These are phyloP conservation scores for Gossypium schwendimanii DNA, from an alignment of 441 rosid species.

Conservation along the genomic window DNA sequence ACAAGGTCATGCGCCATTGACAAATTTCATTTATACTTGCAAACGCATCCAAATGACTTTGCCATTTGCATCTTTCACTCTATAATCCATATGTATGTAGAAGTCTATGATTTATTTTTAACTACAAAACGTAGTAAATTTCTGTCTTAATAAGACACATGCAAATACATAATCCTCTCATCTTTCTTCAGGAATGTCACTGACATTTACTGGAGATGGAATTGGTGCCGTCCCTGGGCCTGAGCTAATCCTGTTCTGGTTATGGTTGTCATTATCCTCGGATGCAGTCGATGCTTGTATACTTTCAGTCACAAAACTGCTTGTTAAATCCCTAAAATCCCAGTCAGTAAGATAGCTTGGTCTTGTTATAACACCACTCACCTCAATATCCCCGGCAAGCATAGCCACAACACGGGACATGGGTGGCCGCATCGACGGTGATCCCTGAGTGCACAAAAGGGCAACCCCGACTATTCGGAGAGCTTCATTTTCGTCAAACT, in stretches of 20 bases:
- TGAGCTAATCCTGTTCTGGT: neutral
- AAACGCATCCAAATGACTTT: too few species aligned
- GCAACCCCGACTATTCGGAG: slow-evolving; percentile 28
- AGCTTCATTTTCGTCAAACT: slow-evolving; percentile 28
- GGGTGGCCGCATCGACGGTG: slow-evolving; percentile 39
- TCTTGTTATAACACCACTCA: slow-evolving; percentile 28
- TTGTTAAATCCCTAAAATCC: slow-evolving; percentile 19
- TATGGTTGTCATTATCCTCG: neutral
- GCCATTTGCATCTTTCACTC: too few species aligned
- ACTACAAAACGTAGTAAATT: neutral
- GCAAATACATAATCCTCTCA: neutral
- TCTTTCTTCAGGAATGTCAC: neutral
- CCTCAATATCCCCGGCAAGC: slow-evolving; percentile 63
- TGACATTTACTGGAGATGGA: neutral
- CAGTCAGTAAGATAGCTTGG: slow-evolving; percentile 56
- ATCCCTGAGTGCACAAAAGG: slow-evolving; percentile 51
- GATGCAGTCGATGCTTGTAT: neutral
- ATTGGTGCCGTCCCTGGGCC: neutral
- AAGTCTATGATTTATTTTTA: too few species aligned
- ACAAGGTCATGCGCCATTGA: too few species aligned
- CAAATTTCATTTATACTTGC: too few species aligned
- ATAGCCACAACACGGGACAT: slow-evolving; percentile 64
- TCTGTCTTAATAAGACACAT: neutral
- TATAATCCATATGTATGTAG: too few species aligned
- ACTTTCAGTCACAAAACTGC: neutral